Percentiles rank a stretch among this genome's conserved stretches.
These are phyloP conservation scores for Gossypium bickii DNA, from an alignment of 345 rosid species.

Conservation along the genomic window DNA sequence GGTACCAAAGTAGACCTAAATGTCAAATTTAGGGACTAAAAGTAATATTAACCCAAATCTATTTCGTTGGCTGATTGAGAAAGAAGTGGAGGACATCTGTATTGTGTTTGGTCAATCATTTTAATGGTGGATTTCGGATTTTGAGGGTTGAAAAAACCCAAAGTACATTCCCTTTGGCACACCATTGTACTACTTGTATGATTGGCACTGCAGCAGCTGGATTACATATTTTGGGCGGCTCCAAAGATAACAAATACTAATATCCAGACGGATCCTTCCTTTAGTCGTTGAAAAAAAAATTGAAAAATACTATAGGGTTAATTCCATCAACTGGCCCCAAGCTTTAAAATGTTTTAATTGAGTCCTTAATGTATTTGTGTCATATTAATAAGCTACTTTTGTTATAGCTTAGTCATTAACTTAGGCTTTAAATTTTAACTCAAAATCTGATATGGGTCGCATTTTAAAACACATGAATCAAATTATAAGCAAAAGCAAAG, in stretches of 20 bases:
- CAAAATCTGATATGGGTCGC: no score
- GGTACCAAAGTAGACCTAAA: no score
- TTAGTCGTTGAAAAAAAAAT: background rate
- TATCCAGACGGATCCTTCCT: constrained; percentile 17
- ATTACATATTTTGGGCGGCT: constrained; percentile 8
- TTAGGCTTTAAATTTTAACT: no score
- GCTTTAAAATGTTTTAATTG: no score
- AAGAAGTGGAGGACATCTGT: constrained; percentile 8
- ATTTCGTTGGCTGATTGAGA: background rate
- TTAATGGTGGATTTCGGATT: constrained; percentile 25
- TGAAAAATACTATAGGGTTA: constrained; percentile 1
- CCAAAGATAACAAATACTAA: background rate
- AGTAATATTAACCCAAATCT: no score
- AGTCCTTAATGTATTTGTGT: no score
- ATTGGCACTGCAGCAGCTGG: constrained; percentile 24
- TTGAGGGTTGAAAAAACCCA: constrained; percentile 13
- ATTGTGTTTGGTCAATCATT: constrained; percentile 26
- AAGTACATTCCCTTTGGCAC: constrained; percentile 22
- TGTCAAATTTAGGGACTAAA: no score
- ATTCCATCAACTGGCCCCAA: no score
- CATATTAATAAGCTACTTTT: no score
- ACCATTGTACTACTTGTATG: constrained; percentile 12
- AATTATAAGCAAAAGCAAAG: no score
- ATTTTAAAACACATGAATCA: no score
- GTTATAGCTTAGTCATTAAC: no score